phyloP scores from a whole-genome alignment of 2,329 filamentous ascomycete genomes.

The Colletotrichum horii region DNA sequence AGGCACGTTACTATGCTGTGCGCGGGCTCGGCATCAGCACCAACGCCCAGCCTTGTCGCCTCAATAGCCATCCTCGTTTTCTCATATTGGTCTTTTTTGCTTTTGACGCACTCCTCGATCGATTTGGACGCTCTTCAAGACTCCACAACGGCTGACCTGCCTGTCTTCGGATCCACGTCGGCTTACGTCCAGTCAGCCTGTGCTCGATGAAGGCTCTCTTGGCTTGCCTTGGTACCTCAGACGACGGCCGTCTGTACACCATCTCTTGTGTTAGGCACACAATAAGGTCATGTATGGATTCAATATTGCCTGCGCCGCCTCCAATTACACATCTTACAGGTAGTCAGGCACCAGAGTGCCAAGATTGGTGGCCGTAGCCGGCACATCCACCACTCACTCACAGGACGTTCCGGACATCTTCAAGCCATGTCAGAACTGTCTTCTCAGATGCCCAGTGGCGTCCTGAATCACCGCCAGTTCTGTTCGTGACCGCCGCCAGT shows the following conservation, averaged over 20 bases:
- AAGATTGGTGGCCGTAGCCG: not conserved
- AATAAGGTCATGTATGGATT: not conserved
- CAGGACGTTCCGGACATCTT: not conserved
- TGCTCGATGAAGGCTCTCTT: not conserved
- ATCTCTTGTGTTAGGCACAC: not conserved
- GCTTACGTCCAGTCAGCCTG: not conserved
- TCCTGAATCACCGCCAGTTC: not conserved
- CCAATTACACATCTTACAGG: not conserved
- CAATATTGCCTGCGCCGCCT: constrained; percentile 4
- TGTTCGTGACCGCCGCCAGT: not conserved
- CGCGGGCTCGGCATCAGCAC: not conserved
- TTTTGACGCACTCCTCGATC: not conserved
- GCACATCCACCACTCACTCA: not conserved
- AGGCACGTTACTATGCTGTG: not conserved
- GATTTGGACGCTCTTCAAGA: not conserved
- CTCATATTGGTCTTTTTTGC: not conserved
- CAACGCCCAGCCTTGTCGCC: not conserved
- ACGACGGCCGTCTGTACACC: not conserved
- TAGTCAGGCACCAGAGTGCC: not conserved
- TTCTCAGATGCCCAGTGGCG: not conserved
- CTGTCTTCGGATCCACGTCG: not conserved
- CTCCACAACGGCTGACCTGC: not conserved
- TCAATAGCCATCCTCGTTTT: not conserved
- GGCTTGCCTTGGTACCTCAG: not conserved
- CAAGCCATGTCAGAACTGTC: not conserved